Base-by-base conservation (phyloP, 2,329 filamentous ascomycete genomes). In the Verticillium albo-atrum region DNA sequence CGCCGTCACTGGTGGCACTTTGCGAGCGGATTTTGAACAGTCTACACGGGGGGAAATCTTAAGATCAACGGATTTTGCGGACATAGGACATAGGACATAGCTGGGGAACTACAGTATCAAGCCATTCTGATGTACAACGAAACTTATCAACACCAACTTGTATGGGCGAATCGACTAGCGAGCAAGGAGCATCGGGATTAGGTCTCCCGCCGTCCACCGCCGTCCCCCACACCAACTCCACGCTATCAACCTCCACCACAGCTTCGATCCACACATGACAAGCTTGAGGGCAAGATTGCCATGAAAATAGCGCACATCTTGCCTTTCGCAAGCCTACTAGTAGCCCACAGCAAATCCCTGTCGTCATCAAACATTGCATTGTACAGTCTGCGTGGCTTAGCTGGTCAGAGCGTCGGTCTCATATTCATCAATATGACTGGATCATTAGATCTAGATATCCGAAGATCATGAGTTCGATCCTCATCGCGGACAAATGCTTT, bases 11-110 rank as follows among this genome's bases (percentile, higher is more conserved):
- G 37, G 60, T 63, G 12, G 61, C 63, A 3, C 58, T 71, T 1
- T 68, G 69, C 23, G 68, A 71, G 60, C 71, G 67, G 59, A 61
- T 71, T 47, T 26, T 58, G 23, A 20, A 50, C 42, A 12, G 42
- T 20, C 25, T 14, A n/a, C n/a, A n/a, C 6, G 20, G 25, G 20
- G 20, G 9, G 42, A 23, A 50, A 9, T 1, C 20, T 32, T 32
- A 2, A 32, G 14, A 14, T 32, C n/a, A n/a, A n/a, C n/a, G n/a
- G n/a, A n/a, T n/a, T n/a, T n/a, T n/a, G n/a, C n/a, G n/a, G n/a
- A n/a, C n/a, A n/a, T n/a, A n/a, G n/a, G n/a, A n/a, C n/a, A n/a
- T n/a, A n/a, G n/a, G n/a, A n/a, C n/a, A n/a, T n/a, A n/a, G n/a
- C n/a, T n/a, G n/a, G n/a, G n/a, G n/a, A n/a, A n/a, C n/a, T n/a